Evolutionary conservation across 2,329 filamentous ascomycete genomes (phyloP), one percentile per base, ranked within the genome.

Genomic region (Cladosporium sp.): DNA sequence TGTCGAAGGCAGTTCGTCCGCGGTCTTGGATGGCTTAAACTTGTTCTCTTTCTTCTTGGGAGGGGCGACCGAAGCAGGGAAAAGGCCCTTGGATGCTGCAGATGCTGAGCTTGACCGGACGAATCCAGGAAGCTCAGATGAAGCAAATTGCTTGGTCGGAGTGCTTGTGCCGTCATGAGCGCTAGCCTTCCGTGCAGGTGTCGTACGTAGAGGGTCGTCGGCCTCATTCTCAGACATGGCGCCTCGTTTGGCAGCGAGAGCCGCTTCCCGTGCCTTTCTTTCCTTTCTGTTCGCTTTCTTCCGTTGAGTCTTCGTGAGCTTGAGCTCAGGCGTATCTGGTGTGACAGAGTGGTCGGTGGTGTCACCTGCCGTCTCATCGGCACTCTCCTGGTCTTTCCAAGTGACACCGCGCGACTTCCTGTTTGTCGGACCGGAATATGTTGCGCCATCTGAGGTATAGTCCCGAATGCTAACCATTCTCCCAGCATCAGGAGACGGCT

Each of bases 371-470:
- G 62, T 64, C 58, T 63, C 60, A 40, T 69, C 66, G 17, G 55
- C 60, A 42, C 62, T 51, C 38, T 47, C 50, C 50, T 59, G 52
- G 40, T 58, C 45, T 34, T 60, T 50, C 40, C 50, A 59, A 7
- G 58, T 59, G 15, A 59, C 58, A 11, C 50, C 50, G 12, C 43
- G 40, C 14, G 39, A 25, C 37, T 40, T 45, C 51, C 51, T 59
- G 6, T 11, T 40, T n/a, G 20, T 25, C 1, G 58, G 43, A 6
- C 43, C 37, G 19, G 39, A 40, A 25, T 72, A 73, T 7, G 72
- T 66, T 37, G 73, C 74, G n/a, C 78, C 77, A 59, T 79, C 77
- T 9, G 75, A 78, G 30, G 72, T 73, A 58, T 77, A 78, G 66
- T 72, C 58, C 28, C 30, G 30, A 8, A 54, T 51, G 42, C 38